These are phyloP conservation scores for Torulaspora franciscae DNA, from an alignment of 805 yeast species.

Conservation along the genomic window DNA sequence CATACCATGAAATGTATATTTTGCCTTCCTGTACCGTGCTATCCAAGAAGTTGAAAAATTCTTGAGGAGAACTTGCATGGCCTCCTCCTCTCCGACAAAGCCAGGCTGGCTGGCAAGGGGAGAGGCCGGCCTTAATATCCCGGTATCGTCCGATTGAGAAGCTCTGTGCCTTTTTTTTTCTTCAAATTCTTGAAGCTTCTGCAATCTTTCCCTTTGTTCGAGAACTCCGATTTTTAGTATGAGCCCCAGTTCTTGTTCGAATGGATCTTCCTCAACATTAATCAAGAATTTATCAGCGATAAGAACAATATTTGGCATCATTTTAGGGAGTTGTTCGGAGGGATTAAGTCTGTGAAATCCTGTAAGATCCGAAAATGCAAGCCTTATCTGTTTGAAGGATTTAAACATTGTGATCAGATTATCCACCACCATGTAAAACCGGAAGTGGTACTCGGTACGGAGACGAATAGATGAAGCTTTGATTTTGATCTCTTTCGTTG, in stretches of 20 bases:
- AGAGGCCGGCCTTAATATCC: slow-evolving; percentile 2
- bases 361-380: slow-evolving; percentile 40
- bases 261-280: slow-evolving; percentile 58
- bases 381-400: slow-evolving; percentile 42
- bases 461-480: slow-evolving; percentile 22
- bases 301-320: slow-evolving; percentile 42
- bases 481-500: slow-evolving; percentile 9
- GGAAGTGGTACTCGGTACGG: slow-evolving; percentile 35
- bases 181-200: slow-evolving; percentile 35
- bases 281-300: slow-evolving; percentile 42
- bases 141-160: neutral
- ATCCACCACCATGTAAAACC: slow-evolving; percentile 48
- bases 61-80: slow-evolving; percentile 22
- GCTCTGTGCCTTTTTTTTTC: slow-evolving; percentile 14
- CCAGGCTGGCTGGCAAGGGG: neutral
- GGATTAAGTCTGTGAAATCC: slow-evolving; percentile 27
- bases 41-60: slow-evolving; percentile 43
- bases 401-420: slow-evolving; percentile 47
- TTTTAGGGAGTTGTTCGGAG: slow-evolving; percentile 26
- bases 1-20: slow-evolving; percentile 27
- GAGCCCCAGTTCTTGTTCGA: slow-evolving; percentile 55
- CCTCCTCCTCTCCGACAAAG: neutral
- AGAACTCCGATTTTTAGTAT: slow-evolving; percentile 53
- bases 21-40: slow-evolving; percentile 33
- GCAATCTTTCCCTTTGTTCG: slow-evolving; percentile 50